Base-by-base conservation (phyloP, 768 basidiomycete genomes). In the Cyathus striatus region DNA sequence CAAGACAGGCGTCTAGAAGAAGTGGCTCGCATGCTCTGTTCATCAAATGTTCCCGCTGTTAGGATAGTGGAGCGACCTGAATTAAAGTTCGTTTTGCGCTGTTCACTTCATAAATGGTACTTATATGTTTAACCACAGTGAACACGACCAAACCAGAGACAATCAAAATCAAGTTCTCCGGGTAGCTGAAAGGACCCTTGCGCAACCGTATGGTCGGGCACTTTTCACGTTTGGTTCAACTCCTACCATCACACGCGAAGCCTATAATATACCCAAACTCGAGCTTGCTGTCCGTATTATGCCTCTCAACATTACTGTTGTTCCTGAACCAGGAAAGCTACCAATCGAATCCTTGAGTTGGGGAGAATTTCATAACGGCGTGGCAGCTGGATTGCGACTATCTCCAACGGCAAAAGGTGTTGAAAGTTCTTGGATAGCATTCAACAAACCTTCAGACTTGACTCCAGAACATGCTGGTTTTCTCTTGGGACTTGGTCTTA, bases 351-450 rank as follows among this genome's bases (percentile, higher is more conserved):
- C 82, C 23, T 63, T 79, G 4, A 77, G 73, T 40, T 99, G 95
- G 96, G 92, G 90, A n/a, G 89, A 94, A 47, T 99, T 99, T 63
- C 93, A 98, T 63, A 93, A 95, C 49, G 96, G 96, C 7, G 95
- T 96, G 0, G 91, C 92, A 6, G 89, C 91, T 3, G 96, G 86
- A 2, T 62, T 99, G 34, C 82, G 90, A 5, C 81, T 97, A 39
- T 81, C 86, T 0, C 81, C 88, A 0, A 74, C 78, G n/a, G 77
- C 84, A 6, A 63, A 69, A 38, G 81, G 80, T 7, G 77, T 98
- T 33, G 91, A 96, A 58, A 90, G 88, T 54, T 91, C 92, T 0
- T 97, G 94, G 90, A 92, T 96, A 41, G 83, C 86, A 12, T 97
- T 94, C 73, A 95, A 98, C 63, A 90, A 88, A 53, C 95, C 96